Evolutionary conservation across 495 filamentous ascomycete genomes (phyloP).

Genomic region (Aspergillus indologenus): DNA sequence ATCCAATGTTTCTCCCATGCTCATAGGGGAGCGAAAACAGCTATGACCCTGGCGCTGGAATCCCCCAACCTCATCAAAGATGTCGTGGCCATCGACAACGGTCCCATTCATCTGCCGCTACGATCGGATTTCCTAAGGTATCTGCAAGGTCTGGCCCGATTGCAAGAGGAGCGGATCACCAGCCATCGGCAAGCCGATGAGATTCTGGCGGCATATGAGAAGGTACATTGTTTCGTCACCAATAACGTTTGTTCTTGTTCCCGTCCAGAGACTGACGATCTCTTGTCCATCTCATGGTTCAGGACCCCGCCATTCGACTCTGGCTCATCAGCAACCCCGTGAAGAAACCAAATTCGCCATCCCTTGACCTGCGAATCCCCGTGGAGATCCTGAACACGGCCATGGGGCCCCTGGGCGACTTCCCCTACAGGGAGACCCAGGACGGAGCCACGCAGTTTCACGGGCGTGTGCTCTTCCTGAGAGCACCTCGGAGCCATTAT

Average conservation of each 20-base stretch:
- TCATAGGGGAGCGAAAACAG: conserved; percentile 84
- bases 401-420: no score
- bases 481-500: conserved; percentile 73
- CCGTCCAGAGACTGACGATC: no score
- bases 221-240: conserved; percentile 27
- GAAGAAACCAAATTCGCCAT: conserved; percentile 28
- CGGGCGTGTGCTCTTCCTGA: conserved; percentile 68
- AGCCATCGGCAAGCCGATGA: conserved; percentile 66
- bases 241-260: not conserved
- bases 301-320: conserved; percentile 64
- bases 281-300: no score
- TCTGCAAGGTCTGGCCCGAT: conserved; percentile 25
- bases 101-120: conserved; percentile 67
- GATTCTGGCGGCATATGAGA: conserved; percentile 66
- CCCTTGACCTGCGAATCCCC: conserved; percentile 47
- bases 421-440: no score
- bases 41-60: conserved; percentile 71
- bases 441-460: conserved; percentile 56
- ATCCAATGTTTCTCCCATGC: no score
- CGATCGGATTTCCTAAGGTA: conserved; percentile 21
- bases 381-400: no score
- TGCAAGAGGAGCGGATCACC: conserved; percentile 52
- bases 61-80: conserved; percentile 54
- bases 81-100: conserved; percentile 78
- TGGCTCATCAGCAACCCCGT: conserved; percentile 78